Base-by-base conservation (phyloP, 306 rosid species). In the Coriaria nepalensis region DNA sequence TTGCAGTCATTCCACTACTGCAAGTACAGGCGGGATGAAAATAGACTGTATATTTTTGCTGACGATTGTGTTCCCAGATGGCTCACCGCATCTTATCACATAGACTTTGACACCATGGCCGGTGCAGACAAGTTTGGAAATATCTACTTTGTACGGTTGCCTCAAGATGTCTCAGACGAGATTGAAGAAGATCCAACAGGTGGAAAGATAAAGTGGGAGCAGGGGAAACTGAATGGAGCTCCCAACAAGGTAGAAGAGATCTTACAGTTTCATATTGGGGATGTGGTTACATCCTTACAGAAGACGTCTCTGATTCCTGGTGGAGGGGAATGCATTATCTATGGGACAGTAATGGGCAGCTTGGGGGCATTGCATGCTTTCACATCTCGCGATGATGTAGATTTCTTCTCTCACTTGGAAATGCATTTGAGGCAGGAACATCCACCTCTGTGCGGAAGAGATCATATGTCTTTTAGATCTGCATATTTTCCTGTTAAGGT, bases 131-230 rank as follows among this genome's bases (percentile, higher is more conserved):
- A 90, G 87, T 90, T 90, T 47, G 94, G 98, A 59, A 90, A 90
- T 57, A 54, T 90, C 58, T 90, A 79, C 60, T 85, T 85, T 71
- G 87, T 85, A 59, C 85, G 94, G 43, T 67, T 90, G 68, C 73
- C 85, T 4, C 95, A 85, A 64, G 98, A 90, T 57, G 92, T 90
- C 46, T 85, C 98, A 12, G 95, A 82, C 55, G 98, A 81, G 85
- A 73, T 90, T 40, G 98, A 90, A 75, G 98, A 90, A 75, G 95
- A 90, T 67, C 98, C 95, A 63, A 90, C 92, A 5, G 98, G 98
- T 33, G 95, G 98, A 52, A 85, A 79, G 73, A 90, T 90, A 51
- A 90, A 85, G 66, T 90, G 98, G 95, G 94, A 90, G 68, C 95
- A 85, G 65, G 95, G 95, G 44, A 90, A 77, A 70, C 66, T 90